Base-by-base conservation (phyloP, 768 basidiomycete genomes). In the Tubosaeta sp. region DNA sequence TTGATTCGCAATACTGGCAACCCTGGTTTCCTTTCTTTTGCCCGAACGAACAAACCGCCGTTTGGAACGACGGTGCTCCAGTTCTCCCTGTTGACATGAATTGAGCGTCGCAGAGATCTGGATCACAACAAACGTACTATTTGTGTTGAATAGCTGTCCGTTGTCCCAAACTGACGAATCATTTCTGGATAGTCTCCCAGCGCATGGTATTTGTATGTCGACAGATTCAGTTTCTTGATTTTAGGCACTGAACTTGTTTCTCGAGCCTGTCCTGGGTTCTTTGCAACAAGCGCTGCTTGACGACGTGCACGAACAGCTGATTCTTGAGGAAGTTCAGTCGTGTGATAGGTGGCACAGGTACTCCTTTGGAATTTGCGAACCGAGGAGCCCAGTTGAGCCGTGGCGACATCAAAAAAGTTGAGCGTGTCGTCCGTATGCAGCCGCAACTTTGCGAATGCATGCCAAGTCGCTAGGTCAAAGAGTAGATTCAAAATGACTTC, bases 121-220 rank as follows among this genome's bases (percentile, higher is more conserved):
- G 16, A 9, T 18, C 3, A 30, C n/a, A 19, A 18, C 3, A 19
- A 24, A 13, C 6, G 46, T 44, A 75, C 74, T 1, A 46, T 36
- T 36, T 72, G 66, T 0, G 72, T 75, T 0, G 70, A 66, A 50
- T 70, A 76, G 0, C 53, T 59, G 25, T 76, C 71, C 3, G 68
- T 68, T 1, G 70, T 70, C 0, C 76, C 71, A 35, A 59, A 66
- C 0, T 2, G 0, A 0, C 24, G 8, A n/a, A 63, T 59, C 3
- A 24, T 49, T 4, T 52, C 24, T 1, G 51, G 40, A 14, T 59
- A 63, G 25, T 63, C 54, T 1, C 24, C 46, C 0, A 63, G n/a
- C 0, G 61, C 31, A 1, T 63, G 61, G 1, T 25, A 49, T 12
- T 63, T 58, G 36, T 60, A 63, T 0, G 59, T 60, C 0, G 0